Conservation (phyloP, 352 stramenopile species). For the Globisporangium okanoganense region DNA sequence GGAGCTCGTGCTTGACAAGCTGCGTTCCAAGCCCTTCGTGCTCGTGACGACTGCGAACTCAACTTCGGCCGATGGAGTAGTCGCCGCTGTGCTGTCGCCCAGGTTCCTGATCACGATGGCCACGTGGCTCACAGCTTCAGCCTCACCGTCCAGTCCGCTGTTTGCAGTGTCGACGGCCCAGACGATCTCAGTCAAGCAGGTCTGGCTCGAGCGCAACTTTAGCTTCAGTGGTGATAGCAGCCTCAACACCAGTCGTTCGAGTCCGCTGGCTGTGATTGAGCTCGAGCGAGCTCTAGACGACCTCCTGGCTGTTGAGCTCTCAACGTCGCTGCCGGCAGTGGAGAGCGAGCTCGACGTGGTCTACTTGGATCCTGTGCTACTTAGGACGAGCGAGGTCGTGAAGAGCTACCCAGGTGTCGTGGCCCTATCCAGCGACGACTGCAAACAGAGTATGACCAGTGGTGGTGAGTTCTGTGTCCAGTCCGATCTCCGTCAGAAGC, state of each 20-base stretch:
- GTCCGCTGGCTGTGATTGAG: not conserved
- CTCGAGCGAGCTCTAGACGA: not conserved
- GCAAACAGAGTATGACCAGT: not conserved
- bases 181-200: slow-evolving; percentile 1
- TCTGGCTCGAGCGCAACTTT: slow-evolving; percentile 3
- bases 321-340: not conserved
- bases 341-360: not conserved
- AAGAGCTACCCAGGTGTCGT: not conserved
- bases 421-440: not conserved
- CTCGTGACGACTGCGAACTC: not conserved
- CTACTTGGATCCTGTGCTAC: not conserved
- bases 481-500: not conserved
- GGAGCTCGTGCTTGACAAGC: not conserved
- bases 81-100: not conserved
- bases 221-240: not conserved
- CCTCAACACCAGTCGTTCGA: not conserved
- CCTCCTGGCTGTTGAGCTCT: not conserved
- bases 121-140: not conserved
- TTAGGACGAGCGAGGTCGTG: not conserved
- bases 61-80: not conserved
- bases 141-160: not conserved
- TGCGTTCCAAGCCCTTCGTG: not conserved
- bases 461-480: not conserved
- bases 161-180: not conserved
- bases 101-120: not conserved